Conservation (phyloP, 208 protist species). For the Porcisia deanei region DNA sequence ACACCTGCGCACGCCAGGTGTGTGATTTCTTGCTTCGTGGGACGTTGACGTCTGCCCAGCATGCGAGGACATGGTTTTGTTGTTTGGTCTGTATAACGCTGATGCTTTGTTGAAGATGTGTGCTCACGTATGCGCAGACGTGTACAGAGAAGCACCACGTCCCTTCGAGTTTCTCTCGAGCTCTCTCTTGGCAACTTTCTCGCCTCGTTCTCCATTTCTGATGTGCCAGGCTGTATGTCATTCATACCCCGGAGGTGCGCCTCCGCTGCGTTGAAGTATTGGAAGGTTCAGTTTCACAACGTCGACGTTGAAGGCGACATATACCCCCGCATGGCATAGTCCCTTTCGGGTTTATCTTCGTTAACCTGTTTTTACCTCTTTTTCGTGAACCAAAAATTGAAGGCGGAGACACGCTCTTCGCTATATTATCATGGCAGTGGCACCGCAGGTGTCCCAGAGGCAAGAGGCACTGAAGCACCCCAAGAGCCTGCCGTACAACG, state of each 20-base stretch:
- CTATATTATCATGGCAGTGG: background rate
- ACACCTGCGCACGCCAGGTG: background rate
- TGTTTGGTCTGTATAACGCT: background rate
- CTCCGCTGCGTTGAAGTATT: background rate
- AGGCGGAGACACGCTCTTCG: background rate
- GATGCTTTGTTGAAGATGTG: no score
- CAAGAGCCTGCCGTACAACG: slow-evolving; percentile 39
- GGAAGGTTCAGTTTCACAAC: background rate
- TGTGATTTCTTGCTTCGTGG: background rate
- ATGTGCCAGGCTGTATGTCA: background rate
- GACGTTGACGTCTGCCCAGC: background rate
- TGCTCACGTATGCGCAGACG: background rate
- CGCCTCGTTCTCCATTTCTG: background rate
- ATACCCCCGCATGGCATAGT: background rate
- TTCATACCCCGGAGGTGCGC: background rate
- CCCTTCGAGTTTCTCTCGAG: background rate
- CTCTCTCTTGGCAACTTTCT: background rate
- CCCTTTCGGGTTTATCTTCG: background rate
- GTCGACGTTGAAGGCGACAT: no score
- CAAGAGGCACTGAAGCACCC: background rate
- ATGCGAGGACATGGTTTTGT: background rate
- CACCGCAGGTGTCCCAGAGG: background rate
- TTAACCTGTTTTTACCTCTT: background rate
- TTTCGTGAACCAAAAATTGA: background rate
- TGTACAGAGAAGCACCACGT: no score